Percentiles rank a stretch among this genome's conserved stretches.
Evolutionary conservation across 352 stramenopile species (phyloP).

Genomic region (Pythium myriotylum): DNA sequence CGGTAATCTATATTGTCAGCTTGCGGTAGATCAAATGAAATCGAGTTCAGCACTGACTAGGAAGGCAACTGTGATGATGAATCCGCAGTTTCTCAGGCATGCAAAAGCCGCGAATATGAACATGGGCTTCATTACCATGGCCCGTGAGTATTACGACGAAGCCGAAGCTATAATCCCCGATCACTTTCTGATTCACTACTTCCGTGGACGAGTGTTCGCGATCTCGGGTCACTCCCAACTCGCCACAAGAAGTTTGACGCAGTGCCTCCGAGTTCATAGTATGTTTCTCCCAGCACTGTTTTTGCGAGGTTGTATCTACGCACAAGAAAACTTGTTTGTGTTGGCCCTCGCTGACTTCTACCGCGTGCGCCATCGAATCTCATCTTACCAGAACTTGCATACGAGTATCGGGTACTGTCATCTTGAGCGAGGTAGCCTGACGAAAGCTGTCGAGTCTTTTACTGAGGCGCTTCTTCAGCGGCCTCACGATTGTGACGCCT

Average conservation of each 20-base stretch:
- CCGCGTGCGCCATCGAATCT: constrained; percentile 44
- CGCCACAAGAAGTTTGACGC: constrained; percentile 35
- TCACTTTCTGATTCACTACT: constrained; percentile 53
- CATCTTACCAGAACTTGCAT: constrained; percentile 48
- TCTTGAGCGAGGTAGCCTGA: constrained; percentile 38
- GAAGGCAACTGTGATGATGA: constrained; percentile 32
- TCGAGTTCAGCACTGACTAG: constrained; percentile 27
- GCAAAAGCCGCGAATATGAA: constrained; percentile 33
- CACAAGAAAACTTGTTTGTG: constrained; percentile 48
- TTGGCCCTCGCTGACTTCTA: constrained; percentile 61
- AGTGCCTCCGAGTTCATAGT: constrained; percentile 35
- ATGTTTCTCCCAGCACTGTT: constrained; percentile 59
- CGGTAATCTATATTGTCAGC: constrained; percentile 61
- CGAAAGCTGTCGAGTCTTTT: constrained; percentile 47
- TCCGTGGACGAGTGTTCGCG: constrained; percentile 44
- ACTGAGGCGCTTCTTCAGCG: constrained; percentile 41
- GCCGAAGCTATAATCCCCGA: constrained; percentile 30
- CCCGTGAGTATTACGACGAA: constrained; percentile 38
- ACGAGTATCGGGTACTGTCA: constrained; percentile 62
- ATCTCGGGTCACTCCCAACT: constrained; percentile 37
- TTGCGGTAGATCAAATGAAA: constrained; percentile 50
- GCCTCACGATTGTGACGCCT: constrained; percentile 33
- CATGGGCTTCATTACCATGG: constrained; percentile 34
- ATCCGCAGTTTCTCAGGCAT: constrained; percentile 28
- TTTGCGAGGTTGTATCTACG: constrained; percentile 54